phyloP scores from a whole-genome alignment of 768 basidiomycete genomes.

The Auricularia cornea region DNA sequence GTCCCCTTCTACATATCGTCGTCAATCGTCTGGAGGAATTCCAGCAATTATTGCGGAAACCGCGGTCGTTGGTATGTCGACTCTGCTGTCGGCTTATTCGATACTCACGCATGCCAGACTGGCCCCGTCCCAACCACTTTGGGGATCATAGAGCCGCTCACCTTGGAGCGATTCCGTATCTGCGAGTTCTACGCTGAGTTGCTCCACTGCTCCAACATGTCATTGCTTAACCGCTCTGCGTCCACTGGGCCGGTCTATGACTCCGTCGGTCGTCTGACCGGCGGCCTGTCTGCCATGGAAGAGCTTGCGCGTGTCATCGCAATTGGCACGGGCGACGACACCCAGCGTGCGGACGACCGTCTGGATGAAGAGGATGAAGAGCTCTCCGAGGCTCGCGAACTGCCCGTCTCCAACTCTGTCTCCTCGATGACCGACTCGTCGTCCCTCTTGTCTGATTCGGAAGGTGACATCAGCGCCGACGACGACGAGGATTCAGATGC shows the following conservation, averaged over 20 bases:
- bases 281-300: slow-evolving; percentile 79
- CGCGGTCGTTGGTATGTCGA: slow-evolving; percentile 70
- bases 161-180: slow-evolving; percentile 91
- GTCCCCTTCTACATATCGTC: slow-evolving; percentile 67
- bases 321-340: slow-evolving; percentile 46
- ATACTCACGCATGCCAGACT: slow-evolving; percentile 33
- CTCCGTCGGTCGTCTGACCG: slow-evolving; percentile 71
- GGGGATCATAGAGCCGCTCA: slow-evolving; percentile 70
- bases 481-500: slow-evolving; percentile 55
- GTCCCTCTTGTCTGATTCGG: slow-evolving; percentile 40
- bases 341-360: slow-evolving; percentile 36
- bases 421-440: slow-evolving; percentile 46
- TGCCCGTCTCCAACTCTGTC: slow-evolving; percentile 52
- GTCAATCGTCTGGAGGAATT: slow-evolving; percentile 60
- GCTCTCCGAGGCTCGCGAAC: slow-evolving; percentile 53
- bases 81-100: slow-evolving; percentile 7
- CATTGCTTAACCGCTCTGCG: slow-evolving; percentile 74
- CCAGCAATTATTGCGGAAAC: slow-evolving; percentile 58
- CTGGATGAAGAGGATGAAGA: slow-evolving; percentile 53
- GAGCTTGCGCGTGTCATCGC: slow-evolving; percentile 80
- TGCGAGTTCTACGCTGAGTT: slow-evolving; percentile 96
- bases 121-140: slow-evolving; percentile 65
- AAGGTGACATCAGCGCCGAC: slow-evolving; percentile 46
- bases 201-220: slow-evolving; percentile 97
- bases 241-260: slow-evolving; percentile 71